A percentile compares a stretch with the other conserved stretches of the same genome.
These are phyloP conservation scores for Umbelopsis ramanniana DNA, from an alignment of 192 early-diverging fungal genomes.

Conservation along the genomic window DNA sequence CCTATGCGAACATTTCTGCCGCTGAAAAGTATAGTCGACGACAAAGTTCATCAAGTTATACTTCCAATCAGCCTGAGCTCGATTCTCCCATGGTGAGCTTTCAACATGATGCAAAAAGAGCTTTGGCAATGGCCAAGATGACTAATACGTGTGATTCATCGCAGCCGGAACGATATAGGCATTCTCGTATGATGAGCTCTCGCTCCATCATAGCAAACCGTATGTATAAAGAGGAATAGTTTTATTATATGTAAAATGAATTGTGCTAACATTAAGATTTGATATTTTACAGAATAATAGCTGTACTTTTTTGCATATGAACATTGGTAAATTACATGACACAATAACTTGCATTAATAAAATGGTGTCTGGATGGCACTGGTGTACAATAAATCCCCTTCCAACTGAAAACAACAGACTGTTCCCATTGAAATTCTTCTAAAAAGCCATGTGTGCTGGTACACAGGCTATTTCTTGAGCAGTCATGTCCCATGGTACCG, in stretches of 20 bases:
- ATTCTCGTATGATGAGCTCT: constrained; percentile 10
- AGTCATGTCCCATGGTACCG: constrained; percentile 59
- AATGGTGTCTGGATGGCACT: neutral
- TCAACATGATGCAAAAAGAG: neutral
- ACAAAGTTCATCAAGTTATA: neutral
- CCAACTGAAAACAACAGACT: neutral
- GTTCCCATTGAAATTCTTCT: neutral
- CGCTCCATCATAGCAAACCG: neutral
- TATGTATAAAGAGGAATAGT: neutral
- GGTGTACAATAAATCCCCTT: neutral
- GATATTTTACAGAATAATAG: neutral
- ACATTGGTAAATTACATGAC: neutral
- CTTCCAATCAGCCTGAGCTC: neutral
- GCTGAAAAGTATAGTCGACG: constrained; percentile 1
- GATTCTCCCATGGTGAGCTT: neutral
- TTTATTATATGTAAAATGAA: neutral
- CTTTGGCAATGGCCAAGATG: too few species aligned
- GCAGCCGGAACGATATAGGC: constrained; percentile 7
- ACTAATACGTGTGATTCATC: neutral
- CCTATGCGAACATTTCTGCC: neutral
- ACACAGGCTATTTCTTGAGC: constrained; percentile 42
- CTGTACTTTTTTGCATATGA: neutral
- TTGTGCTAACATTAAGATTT: neutral
- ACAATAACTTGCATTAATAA: neutral
- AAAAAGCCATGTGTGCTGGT: constrained; percentile 55